Conservation (phyloP, 2,329 filamentous ascomycete species). For the Xylaria sp. region DNA sequence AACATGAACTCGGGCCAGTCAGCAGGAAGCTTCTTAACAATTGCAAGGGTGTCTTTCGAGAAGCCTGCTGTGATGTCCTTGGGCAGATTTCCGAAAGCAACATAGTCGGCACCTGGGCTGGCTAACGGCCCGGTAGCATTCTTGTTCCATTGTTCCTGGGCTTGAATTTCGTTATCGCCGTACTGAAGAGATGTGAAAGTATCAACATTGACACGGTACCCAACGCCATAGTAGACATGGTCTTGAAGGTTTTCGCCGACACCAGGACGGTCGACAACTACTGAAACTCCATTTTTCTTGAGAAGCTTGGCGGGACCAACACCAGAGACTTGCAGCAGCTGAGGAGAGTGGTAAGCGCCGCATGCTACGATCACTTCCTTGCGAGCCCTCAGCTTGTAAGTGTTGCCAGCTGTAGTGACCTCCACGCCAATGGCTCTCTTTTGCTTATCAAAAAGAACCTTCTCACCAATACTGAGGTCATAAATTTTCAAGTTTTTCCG, state of each 20-base stretch:
- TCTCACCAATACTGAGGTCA: conserved; percentile 45
- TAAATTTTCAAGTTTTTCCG: conserved; percentile 32
- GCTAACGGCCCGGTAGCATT: conserved; percentile 9
- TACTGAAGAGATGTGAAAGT: conserved; percentile 13
- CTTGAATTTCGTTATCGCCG: conserved; percentile 1
- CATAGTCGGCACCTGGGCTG: conserved; percentile 9
- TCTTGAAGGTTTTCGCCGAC: conserved; percentile 70
- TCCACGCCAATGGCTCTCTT: conserved; percentile 49
- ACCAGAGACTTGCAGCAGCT: conserved; percentile 55
- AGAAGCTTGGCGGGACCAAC: conserved; percentile 51
- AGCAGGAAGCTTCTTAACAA: background rate
- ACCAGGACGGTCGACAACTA: conserved; percentile 63
- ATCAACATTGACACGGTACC: background rate
- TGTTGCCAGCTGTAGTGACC: conserved; percentile 39
- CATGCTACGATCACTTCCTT: conserved; percentile 56
- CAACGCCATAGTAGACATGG: conserved; percentile 45
- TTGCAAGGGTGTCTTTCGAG: background rate
- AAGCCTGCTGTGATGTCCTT: conserved; percentile 1
- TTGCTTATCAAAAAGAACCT: conserved; percentile 55
- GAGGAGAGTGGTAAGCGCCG: conserved; percentile 54
- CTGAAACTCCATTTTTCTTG: conserved; percentile 55
- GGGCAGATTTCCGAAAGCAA: conserved; percentile 7
- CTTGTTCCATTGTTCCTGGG: conserved; percentile 10
- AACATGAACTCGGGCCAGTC: conserved; percentile 20
- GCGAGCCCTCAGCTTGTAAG: conserved; percentile 43